Conservation (phyloP, 805 yeast species). For the Pichia ethanolica region DNA sequence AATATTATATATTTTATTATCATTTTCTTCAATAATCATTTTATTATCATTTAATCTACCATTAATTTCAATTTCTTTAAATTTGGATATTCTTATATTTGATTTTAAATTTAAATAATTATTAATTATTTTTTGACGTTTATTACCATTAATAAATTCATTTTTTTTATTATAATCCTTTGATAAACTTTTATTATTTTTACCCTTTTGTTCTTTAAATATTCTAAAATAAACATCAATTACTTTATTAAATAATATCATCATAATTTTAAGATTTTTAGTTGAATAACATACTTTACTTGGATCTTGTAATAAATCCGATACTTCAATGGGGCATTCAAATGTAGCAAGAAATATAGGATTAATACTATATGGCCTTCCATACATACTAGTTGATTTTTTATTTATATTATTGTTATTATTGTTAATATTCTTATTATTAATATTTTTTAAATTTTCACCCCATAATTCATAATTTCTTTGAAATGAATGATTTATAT, state of each 20-base stretch:
- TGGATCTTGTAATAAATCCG: conserved; percentile 37
- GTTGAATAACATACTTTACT: conserved; percentile 26
- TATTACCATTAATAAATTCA: neutral
- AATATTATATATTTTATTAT: neutral
- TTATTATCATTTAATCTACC: neutral
- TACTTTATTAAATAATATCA: conserved; percentile 27
- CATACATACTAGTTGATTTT: conserved; percentile 17
- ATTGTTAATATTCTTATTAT: neutral
- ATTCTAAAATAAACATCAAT: conserved; percentile 23
- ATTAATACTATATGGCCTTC: conserved; percentile 28
- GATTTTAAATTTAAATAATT: conserved; percentile 3
- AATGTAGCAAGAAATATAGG: conserved; percentile 35
- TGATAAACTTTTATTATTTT: neutral
- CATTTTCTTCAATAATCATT: neutral
- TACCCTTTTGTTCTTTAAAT: neutral
- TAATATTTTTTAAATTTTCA: neutral
- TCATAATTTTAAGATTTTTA: conserved; percentile 20
- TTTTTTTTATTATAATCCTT: neutral
- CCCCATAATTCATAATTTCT: conserved; percentile 13
- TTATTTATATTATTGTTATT: conserved; percentile 7
- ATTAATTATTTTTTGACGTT: neutral
- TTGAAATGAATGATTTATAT: conserved; percentile 22
- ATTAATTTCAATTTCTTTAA: neutral
- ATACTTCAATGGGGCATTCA: conserved; percentile 9
- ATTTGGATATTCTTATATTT: neutral